phyloP scores from a whole-genome alignment of 2,329 filamentous ascomycete genomes.

The Boeremia lycopersici region DNA sequence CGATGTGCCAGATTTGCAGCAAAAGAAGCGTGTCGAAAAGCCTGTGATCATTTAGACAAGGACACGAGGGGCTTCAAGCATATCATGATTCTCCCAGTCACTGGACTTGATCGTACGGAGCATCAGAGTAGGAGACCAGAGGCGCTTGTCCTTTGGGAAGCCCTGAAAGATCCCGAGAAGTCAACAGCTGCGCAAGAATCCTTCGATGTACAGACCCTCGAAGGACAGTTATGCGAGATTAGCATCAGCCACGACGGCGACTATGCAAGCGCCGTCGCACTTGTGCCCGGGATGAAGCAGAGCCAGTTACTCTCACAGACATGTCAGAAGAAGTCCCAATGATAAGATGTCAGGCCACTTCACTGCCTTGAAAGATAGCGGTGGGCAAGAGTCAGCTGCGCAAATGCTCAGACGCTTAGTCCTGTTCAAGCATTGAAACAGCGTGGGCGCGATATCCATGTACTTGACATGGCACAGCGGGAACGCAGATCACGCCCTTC shows the following conservation, averaged over 20 bases:
- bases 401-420: background rate
- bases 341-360: too few species aligned
- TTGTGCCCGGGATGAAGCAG: conserved; percentile 52
- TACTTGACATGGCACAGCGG: background rate
- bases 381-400: background rate
- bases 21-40: conserved; percentile 59
- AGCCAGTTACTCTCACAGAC: background rate
- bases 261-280: conserved; percentile 74
- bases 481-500: conserved; percentile 6
- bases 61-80: conserved; percentile 38
- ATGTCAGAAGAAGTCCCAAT: too few species aligned
- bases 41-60: conserved; percentile 38
- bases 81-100: conserved; percentile 48
- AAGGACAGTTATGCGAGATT: conserved; percentile 65
- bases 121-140: conserved; percentile 28
- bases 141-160: conserved; percentile 34
- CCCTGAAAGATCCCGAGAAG: conserved; percentile 4
- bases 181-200: background rate
- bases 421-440: background rate
- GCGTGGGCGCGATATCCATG: background rate
- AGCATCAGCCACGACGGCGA: conserved; percentile 89
- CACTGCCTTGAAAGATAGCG: too few species aligned
- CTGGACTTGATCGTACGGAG: background rate
- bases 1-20: conserved; percentile 51
- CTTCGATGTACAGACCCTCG: conserved; percentile 13